phyloP scores from a whole-genome alignment of 2,329 filamentous ascomycete species.

The Albophoma yamanashiensis region DNA sequence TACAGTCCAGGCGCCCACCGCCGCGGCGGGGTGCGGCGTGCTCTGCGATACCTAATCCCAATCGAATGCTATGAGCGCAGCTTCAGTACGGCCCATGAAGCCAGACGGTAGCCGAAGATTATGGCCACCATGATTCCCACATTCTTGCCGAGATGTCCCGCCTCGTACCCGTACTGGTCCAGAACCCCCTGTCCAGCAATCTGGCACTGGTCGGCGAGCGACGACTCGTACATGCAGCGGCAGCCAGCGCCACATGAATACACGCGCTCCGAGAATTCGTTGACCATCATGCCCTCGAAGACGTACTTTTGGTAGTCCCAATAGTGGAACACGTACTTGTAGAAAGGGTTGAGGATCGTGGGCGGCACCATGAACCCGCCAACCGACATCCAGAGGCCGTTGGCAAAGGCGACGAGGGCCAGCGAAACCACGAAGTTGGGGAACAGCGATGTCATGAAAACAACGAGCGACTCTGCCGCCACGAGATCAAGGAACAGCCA shows the following conservation, averaged over 20 bases:
- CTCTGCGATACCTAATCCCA: too few species aligned
- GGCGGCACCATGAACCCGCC: constrained; percentile 72
- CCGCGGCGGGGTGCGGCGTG: too few species aligned
- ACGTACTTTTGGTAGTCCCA: constrained; percentile 83
- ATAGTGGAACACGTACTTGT: constrained; percentile 79
- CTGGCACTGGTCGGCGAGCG: constrained; percentile 41
- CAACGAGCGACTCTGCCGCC: constrained; percentile 72
- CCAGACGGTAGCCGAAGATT: constrained; percentile 42
- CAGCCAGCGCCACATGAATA: constrained; percentile 42
- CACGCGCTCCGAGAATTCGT: constrained; percentile 59
- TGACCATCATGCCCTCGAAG: constrained; percentile 89
- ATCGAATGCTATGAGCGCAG: constrained; percentile 5
- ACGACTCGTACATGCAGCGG: constrained; percentile 62
- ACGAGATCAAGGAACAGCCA: constrained; percentile 81
- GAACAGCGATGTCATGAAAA: constrained; percentile 61
- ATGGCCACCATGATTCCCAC: constrained; percentile 72
- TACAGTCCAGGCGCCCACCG: too few species aligned
- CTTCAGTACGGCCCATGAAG: constrained; percentile 53
- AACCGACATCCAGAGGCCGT: constrained; percentile 84
- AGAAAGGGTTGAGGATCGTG: constrained; percentile 67
- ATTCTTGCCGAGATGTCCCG: constrained; percentile 61
- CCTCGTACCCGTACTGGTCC: constrained; percentile 56
- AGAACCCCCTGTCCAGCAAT: constrained; percentile 65
- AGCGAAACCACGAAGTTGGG: constrained; percentile 73
- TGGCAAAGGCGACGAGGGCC: constrained; percentile 73